Base-by-base conservation (phyloP, 805 yeast genomes). In the Tetrapisispora nanseiensis region DNA sequence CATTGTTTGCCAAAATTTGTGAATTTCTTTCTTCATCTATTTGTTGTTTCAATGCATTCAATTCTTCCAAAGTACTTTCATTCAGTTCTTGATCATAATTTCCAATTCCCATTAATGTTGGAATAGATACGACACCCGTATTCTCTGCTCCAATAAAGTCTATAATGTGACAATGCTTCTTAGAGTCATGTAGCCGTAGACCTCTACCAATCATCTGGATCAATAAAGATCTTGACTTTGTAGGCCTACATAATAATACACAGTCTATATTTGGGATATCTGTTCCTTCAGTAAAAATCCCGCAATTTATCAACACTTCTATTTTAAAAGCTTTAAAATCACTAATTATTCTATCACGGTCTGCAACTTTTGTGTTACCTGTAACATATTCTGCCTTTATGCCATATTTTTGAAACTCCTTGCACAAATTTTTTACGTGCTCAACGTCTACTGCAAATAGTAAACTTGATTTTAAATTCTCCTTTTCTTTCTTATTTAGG, bases 151-250 rank as follows among this genome's bases (percentile, higher is more conserved):
- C 83, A n/a, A 79, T 84, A 60, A 86, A 76, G 56, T 87, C 95
- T 1, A 86, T 70, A 6, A 89, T 70, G 51, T 80, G 82, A 53
- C 97, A 86, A 45, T 68, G 65, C 2, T 68, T 59, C 54, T 89
- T 89, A 0, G 71, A 75, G 2, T 70, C 65, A 51, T 77, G 78
- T 12, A 75, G 50, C 29, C 97, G 64, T 32, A 89, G 63, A 0
- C 97, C 97, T 43, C 97, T 69, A 0, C 97, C 97, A 16, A 89
- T 72, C 95, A 89, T 89, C 56, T 89, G 97, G 15, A 78, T 70
- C 29, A 86, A 62, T 33, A 89, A 62, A 0, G 82, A 76, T 26
- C 77, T 64, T 1, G 96, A 87, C 44, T 71, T 71, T 0, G 96
- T 84, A 1, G 96, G 95, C 27, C 96, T 65, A 3, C 85, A 83